phyloP scores from a whole-genome alignment of 148 eudicot species.

The Vaccinium macrocarpon region DNA sequence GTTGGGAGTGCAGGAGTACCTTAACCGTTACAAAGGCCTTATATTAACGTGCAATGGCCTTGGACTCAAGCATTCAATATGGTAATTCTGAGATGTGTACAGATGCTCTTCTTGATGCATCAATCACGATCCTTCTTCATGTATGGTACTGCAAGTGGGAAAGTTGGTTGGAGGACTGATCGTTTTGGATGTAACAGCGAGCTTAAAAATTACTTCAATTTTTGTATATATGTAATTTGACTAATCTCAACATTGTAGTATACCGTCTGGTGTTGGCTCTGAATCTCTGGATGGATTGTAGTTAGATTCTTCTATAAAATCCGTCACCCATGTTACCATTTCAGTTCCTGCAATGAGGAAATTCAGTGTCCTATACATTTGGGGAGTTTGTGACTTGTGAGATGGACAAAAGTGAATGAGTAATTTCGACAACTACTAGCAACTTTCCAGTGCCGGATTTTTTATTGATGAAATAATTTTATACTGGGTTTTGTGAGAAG shows the following conservation, averaged over 20 bases:
- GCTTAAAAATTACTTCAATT: not conserved
- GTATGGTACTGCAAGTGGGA: not conserved
- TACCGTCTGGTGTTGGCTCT: constrained; percentile 1
- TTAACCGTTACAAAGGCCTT: constrained; percentile 85
- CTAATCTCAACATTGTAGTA: not conserved
- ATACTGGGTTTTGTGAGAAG: not conserved
- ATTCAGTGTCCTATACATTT: not conserved
- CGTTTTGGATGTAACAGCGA: not conserved
- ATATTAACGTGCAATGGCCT: constrained; percentile 93
- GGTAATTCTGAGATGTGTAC: constrained; percentile 28
- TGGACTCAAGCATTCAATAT: constrained; percentile 72
- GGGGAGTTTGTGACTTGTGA: too few species aligned
- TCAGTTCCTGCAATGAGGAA: not conserved
- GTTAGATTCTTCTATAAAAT: not conserved
- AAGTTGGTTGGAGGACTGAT: not conserved
- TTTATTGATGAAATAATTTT: not conserved
- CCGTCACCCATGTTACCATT: not conserved
- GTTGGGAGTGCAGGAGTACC: constrained; percentile 59
- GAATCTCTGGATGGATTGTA: not conserved
- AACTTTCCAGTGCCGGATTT: not conserved
- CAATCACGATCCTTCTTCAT: not conserved
- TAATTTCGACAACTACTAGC: too few species aligned
- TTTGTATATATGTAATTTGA: not conserved
- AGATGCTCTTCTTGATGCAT: not conserved
- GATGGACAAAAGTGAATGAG: too few species aligned